Conservation (phyloP, 1,284 basidiomycete genomes). For the Fomitopsis pinicola region DNA sequence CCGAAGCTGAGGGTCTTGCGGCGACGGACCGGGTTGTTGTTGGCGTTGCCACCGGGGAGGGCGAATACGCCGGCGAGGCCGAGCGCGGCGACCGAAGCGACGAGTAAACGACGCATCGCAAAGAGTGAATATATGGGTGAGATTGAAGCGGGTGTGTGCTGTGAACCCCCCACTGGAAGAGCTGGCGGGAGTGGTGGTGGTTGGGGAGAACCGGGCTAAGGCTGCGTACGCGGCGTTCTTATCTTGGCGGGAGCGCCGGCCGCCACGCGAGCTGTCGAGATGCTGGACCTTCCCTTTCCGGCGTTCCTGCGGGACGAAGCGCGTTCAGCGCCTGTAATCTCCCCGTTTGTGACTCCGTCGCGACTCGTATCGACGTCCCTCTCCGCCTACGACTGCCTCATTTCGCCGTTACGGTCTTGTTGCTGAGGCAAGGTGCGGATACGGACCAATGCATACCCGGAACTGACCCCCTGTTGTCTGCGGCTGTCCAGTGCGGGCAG, state of each 20-base stretch:
- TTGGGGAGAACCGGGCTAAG: slow-evolving; percentile 12
- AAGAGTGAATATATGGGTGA: background rate
- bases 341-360: background rate
- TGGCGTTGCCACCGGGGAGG: slow-evolving; percentile 14
- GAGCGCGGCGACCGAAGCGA: slow-evolving; percentile 28
- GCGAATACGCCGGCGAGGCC: slow-evolving; percentile 28
- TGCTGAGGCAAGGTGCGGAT: background rate
- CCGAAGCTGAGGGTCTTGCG: slow-evolving; percentile 84
- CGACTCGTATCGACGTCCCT: background rate
- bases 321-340: background rate
- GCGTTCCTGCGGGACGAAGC: background rate
- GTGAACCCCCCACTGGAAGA: slow-evolving; percentile 15
- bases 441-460: background rate
- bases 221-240: slow-evolving; percentile 15
- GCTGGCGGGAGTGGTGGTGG: slow-evolving; percentile 21
- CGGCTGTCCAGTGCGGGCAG: background rate
- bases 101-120: slow-evolving; percentile 30
- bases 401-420: background rate
- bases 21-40: slow-evolving; percentile 28
- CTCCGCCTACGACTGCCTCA: background rate
- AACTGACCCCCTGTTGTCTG: background rate
- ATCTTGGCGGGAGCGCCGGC: slow-evolving; percentile 8
- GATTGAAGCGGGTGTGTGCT: slow-evolving; percentile 3
- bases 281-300: background rate
- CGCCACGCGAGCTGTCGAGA: slow-evolving; percentile 3